A percentile compares a stretch with the other conserved stretches of the same genome.
Evolutionary conservation across 1,284 basidiomycete species (phyloP).

Genomic region (Boletellus sp.): DNA sequence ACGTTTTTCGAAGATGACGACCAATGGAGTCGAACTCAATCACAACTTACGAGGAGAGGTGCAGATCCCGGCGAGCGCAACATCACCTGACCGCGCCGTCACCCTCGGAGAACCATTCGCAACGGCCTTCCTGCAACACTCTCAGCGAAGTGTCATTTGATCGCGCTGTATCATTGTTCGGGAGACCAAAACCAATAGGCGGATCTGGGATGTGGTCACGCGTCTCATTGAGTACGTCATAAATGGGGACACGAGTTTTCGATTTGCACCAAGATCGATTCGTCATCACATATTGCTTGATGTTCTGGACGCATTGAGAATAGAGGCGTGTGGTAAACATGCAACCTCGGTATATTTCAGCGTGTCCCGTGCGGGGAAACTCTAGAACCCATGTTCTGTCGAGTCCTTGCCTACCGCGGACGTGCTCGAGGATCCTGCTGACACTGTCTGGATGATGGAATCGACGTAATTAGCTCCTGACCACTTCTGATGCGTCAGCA

Average conservation of each 20-base stretch:
- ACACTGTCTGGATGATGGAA: constrained; percentile 70
- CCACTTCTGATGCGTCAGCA: constrained; percentile 91
- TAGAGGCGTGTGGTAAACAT: constrained; percentile 2
- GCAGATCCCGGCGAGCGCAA: neutral
- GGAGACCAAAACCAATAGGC: neutral
- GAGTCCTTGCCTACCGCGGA: constrained; percentile 80
- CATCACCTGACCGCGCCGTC: constrained; percentile 2
- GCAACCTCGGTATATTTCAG: constrained; percentile 5
- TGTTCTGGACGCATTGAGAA: constrained; percentile 4
- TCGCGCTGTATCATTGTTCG: neutral
- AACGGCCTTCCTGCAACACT: constrained; percentile 5
- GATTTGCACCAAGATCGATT: constrained; percentile 18
- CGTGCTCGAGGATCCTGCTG: constrained; percentile 81
- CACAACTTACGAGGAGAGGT: neutral
- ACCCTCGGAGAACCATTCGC: constrained; percentile 16
- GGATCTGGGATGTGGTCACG: constrained; percentile 4
- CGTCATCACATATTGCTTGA: constrained; percentile 1
- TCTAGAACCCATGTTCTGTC: constrained; percentile 78
- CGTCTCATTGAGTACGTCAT: constrained; percentile 1
- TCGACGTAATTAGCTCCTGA: constrained; percentile 88
- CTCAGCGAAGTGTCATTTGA: constrained; percentile 3
- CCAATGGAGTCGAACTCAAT: constrained; percentile 4
- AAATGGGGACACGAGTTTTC: constrained; percentile 1
- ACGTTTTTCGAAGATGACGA: constrained; percentile 6
- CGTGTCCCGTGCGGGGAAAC: constrained; percentile 16